Percentiles rank a stretch among this genome's conserved stretches.
phyloP scores from a whole-genome alignment of 2,329 filamentous ascomycete genomes.

The Septoria petroselini region DNA sequence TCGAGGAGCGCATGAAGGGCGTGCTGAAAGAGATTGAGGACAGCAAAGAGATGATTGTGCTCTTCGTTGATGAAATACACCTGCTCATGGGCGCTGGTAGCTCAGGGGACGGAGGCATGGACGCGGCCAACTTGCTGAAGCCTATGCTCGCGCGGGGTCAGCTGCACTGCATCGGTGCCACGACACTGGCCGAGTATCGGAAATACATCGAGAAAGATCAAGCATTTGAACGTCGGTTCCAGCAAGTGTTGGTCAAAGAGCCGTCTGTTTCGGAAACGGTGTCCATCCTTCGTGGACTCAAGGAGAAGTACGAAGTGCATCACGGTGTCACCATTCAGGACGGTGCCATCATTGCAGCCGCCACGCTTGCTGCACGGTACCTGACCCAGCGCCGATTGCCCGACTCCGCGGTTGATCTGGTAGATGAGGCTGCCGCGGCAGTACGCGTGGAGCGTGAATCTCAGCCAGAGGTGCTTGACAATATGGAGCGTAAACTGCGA shows the following conservation, averaged over 20 bases:
- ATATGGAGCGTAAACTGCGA: slow-evolving; percentile 80
- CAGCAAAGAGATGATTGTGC: slow-evolving; percentile 91
- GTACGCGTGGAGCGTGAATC: slow-evolving; percentile 94
- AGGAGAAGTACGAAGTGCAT: slow-evolving; percentile 97
- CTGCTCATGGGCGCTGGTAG: slow-evolving; percentile 95
- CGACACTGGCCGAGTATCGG: slow-evolving; percentile 89
- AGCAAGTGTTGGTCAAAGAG: slow-evolving; percentile 96
- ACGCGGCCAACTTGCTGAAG: slow-evolving; percentile 94
- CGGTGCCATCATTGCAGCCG: slow-evolving; percentile 83
- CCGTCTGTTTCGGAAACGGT: slow-evolving; percentile 84
- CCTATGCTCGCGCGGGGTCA: slow-evolving; percentile 97
- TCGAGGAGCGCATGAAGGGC: slow-evolving; percentile 98
- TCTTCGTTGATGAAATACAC: slow-evolving; percentile 99
- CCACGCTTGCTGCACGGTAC: slow-evolving; percentile 89
- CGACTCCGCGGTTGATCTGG: slow-evolving; percentile 92
- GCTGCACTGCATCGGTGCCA: slow-evolving; percentile 96
- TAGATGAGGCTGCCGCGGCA: slow-evolving; percentile 95
- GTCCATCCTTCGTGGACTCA: slow-evolving; percentile 95
- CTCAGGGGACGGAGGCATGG: slow-evolving; percentile 95
- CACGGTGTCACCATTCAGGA: slow-evolving; percentile 97
- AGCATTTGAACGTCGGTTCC: slow-evolving; percentile 96
- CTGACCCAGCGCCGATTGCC: slow-evolving; percentile 86
- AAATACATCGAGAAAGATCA: slow-evolving; percentile 99
- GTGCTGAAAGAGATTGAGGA: slow-evolving; percentile 95
- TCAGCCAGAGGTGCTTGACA: slow-evolving; percentile 92